Percentiles rank a stretch among this genome's conserved stretches.
Evolutionary conservation across 148 eudicot genomes (phyloP).

Genomic region (Rhododendron ovatum): DNA sequence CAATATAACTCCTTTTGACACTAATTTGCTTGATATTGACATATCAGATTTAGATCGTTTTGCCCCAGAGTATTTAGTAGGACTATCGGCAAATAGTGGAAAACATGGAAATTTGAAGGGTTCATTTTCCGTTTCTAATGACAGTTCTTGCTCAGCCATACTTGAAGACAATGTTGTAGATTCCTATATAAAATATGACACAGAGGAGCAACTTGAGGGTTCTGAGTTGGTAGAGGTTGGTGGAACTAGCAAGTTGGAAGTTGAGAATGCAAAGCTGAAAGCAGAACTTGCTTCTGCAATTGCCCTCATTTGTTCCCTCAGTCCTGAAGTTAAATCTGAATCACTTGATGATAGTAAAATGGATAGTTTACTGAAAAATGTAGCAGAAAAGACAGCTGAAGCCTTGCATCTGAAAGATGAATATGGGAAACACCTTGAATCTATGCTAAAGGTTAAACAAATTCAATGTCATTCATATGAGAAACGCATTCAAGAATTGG

Average conservation of each 20-base stretch:
- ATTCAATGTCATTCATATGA: slow-evolving; percentile 86
- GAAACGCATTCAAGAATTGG: slow-evolving; percentile 81
- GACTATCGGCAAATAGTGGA: slow-evolving; percentile 47
- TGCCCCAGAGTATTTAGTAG: slow-evolving; percentile 83
- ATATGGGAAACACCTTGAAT: slow-evolving; percentile 65
- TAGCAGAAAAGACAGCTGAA: slow-evolving; percentile 81
- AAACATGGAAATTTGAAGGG: slow-evolving; percentile 51
- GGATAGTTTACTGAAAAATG: slow-evolving; percentile 52
- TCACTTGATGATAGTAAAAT: slow-evolving; percentile 59
- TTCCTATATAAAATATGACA: slow-evolving; percentile 34
- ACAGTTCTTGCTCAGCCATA: slow-evolving; percentile 41
- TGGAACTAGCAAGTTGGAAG: slow-evolving; percentile 91
- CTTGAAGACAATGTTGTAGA: slow-evolving; percentile 37
- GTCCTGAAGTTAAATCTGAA: slow-evolving; percentile 51
- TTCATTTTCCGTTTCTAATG: slow-evolving; percentile 47
- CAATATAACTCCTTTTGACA: slow-evolving; percentile 80
- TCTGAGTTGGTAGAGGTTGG: slow-evolving; percentile 78
- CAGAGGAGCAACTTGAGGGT: slow-evolving; percentile 45
- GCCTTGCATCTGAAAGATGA: slow-evolving; percentile 84
- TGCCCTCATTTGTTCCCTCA: slow-evolving; percentile 63
- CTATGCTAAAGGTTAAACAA: slow-evolving; percentile 56
- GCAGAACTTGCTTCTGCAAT: slow-evolving; percentile 96
- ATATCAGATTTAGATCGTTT: slow-evolving; percentile 72
- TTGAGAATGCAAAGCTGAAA: slow-evolving; percentile 89
- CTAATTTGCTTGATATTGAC: slow-evolving; percentile 79